Evolutionary conservation across 2,329 filamentous ascomycete species (phyloP).

Genomic region (Leptographium galeiforme): DNA sequence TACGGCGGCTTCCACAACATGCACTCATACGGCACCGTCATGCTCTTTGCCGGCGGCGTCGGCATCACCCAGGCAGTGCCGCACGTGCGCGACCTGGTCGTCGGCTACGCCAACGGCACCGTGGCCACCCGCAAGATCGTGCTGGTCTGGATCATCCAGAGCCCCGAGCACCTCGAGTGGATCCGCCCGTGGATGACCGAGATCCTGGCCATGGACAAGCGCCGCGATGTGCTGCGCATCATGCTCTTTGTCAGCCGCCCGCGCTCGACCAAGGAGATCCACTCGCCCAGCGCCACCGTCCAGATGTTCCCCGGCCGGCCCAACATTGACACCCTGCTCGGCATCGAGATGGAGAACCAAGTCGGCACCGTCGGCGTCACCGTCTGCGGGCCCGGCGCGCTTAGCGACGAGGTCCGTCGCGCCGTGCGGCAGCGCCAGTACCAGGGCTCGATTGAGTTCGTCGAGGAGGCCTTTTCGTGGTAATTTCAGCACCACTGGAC

Average conservation of each 20-base stretch:
- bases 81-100: slow-evolving; percentile 59
- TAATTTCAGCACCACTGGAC: slow-evolving; percentile 15
- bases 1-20: slow-evolving; percentile 62
- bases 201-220: slow-evolving; percentile 61
- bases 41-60: slow-evolving; percentile 69
- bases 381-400: slow-evolving; percentile 60
- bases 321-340: slow-evolving; percentile 58
- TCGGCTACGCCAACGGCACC: slow-evolving; percentile 53
- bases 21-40: slow-evolving; percentile 62
- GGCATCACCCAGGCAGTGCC: slow-evolving; percentile 71
- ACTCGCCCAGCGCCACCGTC: slow-evolving; percentile 62
- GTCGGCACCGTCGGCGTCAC: slow-evolving; percentile 61
- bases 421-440: slow-evolving; percentile 53
- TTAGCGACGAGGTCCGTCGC: slow-evolving; percentile 62
- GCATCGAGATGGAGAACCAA: slow-evolving; percentile 61
- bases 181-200: slow-evolving; percentile 75
- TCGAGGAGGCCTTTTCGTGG: slow-evolving; percentile 64
- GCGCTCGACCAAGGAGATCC: slow-evolving; percentile 65
- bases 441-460: slow-evolving; percentile 57
- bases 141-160: slow-evolving; percentile 68
- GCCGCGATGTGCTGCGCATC: slow-evolving; percentile 61
- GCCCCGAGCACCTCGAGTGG: slow-evolving; percentile 70
- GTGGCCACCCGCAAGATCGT: slow-evolving; percentile 59
- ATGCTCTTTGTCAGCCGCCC: slow-evolving; percentile 67
- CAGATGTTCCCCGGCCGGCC: slow-evolving; percentile 76